Evolutionary conservation across 2,329 filamentous ascomycete species (phyloP), one percentile per base, ranked within the genome.

Genomic region (Fusarium sp.): DNA sequence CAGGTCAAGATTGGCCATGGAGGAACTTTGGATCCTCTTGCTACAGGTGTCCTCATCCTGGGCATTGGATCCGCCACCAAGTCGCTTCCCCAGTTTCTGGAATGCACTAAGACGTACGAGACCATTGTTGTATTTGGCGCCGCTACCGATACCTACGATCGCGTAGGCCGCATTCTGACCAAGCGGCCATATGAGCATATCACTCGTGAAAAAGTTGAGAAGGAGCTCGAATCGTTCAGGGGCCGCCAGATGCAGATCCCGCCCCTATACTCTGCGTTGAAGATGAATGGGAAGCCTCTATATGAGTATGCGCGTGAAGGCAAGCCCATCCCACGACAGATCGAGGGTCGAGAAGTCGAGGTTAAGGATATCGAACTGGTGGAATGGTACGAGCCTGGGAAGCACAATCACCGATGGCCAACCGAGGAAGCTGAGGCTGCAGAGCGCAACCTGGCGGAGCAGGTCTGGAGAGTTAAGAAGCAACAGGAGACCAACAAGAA

Each of bases 241-340:
- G 96, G 96, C 22, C 92, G 92, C 75, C 94, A 94, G 77, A 91
- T 93, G 85, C 96, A 99, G 85, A 91, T 93, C 75, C 96, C 96
- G 41, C 95, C 95, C 11, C 89, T 99, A 26, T 99, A 95, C 82
- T 97, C 94, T 35, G 96, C 96, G 15, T 86, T 98, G 70, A 95
- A 95, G 81, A 94, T 98, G 82, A 90, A 98, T 75, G 96, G 96
- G 5, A 98, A 98, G 85, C 93, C 94, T 38, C 87, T 98, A 54
- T 99, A 99, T 81, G 95, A 99, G 83, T 98, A 98, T 82, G 96
- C 96, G 26, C 89, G 96, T 54, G 94, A 95, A 80, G 96, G 96
- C 22, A 94, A 92, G 78, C 90, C 93, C 39, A 91, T 97, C 22
- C 96, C 96, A 0, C 87, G 92, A 62, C 92, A 97, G 80, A 96